These are phyloP conservation scores for Phytophthora niederhauseri DNA, from an alignment of 352 stramenopile species.

Conservation along the genomic window DNA sequence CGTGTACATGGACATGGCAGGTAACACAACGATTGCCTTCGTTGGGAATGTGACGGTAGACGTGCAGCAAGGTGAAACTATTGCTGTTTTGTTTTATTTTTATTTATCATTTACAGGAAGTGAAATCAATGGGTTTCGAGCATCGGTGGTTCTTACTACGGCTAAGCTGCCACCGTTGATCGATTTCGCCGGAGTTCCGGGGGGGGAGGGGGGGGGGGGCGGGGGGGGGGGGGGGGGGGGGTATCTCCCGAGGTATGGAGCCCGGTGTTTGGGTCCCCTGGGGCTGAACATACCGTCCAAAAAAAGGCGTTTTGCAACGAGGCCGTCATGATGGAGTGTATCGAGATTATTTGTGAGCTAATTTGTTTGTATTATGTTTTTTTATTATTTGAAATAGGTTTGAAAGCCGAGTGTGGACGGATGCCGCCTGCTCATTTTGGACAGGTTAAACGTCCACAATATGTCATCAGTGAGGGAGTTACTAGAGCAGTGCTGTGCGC, in stretches of 20 bases:
- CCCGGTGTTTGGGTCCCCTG: not conserved
- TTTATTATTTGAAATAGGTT: constrained; percentile 10
- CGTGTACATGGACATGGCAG: constrained; percentile 16
- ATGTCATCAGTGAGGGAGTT: not conserved
- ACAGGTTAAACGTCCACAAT: not conserved
- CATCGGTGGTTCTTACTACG: constrained; percentile 13
- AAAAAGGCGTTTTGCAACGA: constrained; percentile 22
- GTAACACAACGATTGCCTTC: constrained; percentile 21
- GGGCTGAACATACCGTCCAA: constrained; percentile 14
- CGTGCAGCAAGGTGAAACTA: constrained; percentile 10
- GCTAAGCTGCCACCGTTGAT: constrained; percentile 9
- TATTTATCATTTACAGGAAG: constrained; percentile 1
- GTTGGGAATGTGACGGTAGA: constrained; percentile 2
- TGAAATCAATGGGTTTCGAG: constrained; percentile 13
- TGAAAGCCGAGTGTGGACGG: constrained; percentile 8
- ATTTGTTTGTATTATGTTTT: not conserved
- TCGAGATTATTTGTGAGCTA: not conserved
- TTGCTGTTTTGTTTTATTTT: not conserved
- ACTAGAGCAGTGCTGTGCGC: not conserved
- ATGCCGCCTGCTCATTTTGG: not conserved
- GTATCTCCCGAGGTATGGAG: no score
- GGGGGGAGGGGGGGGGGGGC: no score
- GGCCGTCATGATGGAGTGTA: constrained; percentile 18
- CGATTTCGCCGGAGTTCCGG: constrained; percentile 12
- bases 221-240: no score